Evolutionary conservation across 805 yeast genomes (phyloP).

Genomic region (Yamadazyma sp.): DNA sequence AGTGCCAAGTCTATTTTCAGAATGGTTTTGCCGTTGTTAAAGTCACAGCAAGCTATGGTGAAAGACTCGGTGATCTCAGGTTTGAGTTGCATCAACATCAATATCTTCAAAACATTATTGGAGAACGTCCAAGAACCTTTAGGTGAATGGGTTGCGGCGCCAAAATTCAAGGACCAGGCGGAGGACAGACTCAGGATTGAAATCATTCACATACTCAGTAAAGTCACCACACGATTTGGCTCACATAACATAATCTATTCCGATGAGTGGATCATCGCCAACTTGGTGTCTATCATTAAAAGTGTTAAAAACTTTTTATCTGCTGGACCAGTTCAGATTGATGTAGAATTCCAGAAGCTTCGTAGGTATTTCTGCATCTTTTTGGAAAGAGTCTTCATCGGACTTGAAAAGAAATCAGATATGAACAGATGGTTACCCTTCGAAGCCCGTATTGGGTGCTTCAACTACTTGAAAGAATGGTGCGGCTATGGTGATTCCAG

Average conservation of each 20-base stretch:
- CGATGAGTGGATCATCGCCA: slow-evolving; percentile 70
- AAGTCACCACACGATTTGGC: slow-evolving; percentile 62
- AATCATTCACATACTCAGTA: slow-evolving; percentile 68
- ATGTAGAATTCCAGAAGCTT: slow-evolving; percentile 70
- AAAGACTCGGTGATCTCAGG: slow-evolving; percentile 90
- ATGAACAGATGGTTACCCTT: slow-evolving; percentile 69
- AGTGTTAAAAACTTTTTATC: slow-evolving; percentile 62
- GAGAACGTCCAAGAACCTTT: slow-evolving; percentile 70
- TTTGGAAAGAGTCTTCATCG: slow-evolving; percentile 69
- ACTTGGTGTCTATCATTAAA: slow-evolving; percentile 60
- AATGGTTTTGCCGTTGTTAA: slow-evolving; percentile 80
- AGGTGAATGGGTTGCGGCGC: slow-evolving; percentile 37
- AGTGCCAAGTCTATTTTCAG: slow-evolving; percentile 88
- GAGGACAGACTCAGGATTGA: slow-evolving; percentile 65
- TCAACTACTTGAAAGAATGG: slow-evolving; percentile 87
- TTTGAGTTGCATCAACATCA: slow-evolving; percentile 83
- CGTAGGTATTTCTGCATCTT: slow-evolving; percentile 84
- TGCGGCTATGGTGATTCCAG: slow-evolving; percentile 81
- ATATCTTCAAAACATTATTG: slow-evolving; percentile 78
- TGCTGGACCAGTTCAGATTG: slow-evolving; percentile 55
- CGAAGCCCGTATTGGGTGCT: slow-evolving; percentile 80
- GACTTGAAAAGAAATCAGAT: slow-evolving; percentile 43
- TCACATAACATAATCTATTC: slow-evolving; percentile 48
- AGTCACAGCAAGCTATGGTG: slow-evolving; percentile 64
- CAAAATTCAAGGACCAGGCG: slow-evolving; percentile 28